phyloP scores from a whole-genome alignment of 2,329 filamentous ascomycete genomes.

The Penicillium sp. region DNA sequence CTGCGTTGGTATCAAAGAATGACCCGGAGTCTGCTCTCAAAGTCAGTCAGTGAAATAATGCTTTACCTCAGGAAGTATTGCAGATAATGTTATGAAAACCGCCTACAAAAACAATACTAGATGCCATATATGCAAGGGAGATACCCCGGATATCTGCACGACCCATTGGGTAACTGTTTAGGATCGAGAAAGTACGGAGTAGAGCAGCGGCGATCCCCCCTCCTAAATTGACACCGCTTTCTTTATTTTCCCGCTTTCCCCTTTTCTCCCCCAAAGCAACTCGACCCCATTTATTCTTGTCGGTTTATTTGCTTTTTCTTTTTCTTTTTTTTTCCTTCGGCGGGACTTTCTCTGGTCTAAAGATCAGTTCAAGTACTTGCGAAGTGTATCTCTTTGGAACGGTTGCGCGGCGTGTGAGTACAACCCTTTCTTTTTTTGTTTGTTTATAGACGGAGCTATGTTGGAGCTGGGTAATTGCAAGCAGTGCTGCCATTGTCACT shows the following conservation, averaged over 20 bases:
- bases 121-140: background rate
- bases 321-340: constrained; percentile 11
- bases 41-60: no score
- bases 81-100: background rate
- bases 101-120: no score
- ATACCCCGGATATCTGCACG: constrained; percentile 5
- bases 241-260: constrained; percentile 24
- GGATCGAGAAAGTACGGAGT: background rate
- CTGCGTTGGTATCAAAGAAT: background rate
- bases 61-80: no score
- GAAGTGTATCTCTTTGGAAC: background rate
- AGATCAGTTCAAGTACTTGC: constrained; percentile 5
- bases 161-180: background rate
- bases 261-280: constrained; percentile 14
- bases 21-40: no score
- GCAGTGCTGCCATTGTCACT: background rate
- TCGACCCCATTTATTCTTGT: constrained; percentile 8
- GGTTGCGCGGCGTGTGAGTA: constrained; percentile 20
- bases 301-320: constrained; percentile 17
- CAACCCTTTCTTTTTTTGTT: constrained; percentile 2
- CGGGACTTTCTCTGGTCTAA: constrained; percentile 11
- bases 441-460: constrained; percentile 5
- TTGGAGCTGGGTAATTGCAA: background rate
- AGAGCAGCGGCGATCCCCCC: constrained; percentile 24
- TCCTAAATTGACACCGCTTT: constrained; percentile 25